Evolutionary conservation across 768 basidiomycete species (phyloP).

Genomic region (Serendipita sp.): DNA sequence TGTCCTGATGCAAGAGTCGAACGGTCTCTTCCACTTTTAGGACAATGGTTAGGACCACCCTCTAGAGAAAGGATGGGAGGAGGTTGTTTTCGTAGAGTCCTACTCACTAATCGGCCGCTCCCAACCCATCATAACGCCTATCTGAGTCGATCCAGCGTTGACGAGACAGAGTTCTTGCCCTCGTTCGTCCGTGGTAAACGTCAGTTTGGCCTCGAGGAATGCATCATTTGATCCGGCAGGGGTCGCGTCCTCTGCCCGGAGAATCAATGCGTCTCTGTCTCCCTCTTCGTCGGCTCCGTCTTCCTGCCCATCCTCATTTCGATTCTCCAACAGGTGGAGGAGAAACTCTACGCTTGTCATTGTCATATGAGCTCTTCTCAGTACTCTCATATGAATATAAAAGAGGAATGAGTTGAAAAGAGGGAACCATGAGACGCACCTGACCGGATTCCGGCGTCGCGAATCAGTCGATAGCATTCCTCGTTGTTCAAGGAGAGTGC

Average conservation of each 20-base stretch:
- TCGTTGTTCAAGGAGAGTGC: conserved; percentile 72
- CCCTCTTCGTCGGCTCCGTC: neutral
- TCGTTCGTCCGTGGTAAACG: conserved; percentile 47
- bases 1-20: conserved; percentile 36
- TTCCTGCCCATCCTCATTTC: conserved; percentile 8
- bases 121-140: conserved; percentile 99
- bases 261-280: conserved; percentile 19
- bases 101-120: conserved; percentile 60
- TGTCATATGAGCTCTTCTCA: neutral
- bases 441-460: conserved; percentile 85
- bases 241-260: conserved; percentile 37
- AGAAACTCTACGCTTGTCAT: conserved; percentile 43
- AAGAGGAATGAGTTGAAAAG: neutral
- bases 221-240: conserved; percentile 45
- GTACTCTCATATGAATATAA: neutral
- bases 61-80: neutral
- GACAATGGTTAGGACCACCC: conserved; percentile 16
- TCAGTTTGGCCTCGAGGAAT: conserved; percentile 57
- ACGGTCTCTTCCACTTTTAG: conserved; percentile 63
- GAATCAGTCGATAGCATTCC: conserved; percentile 56
- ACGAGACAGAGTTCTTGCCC: conserved; percentile 77
- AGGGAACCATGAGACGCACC: conserved; percentile 23
- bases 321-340: conserved; percentile 34
- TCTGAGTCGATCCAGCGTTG: conserved; percentile 41
- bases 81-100: neutral